phyloP scores from a whole-genome alignment of 2,329 filamentous ascomycete genomes.

The Penicillium italicum region DNA sequence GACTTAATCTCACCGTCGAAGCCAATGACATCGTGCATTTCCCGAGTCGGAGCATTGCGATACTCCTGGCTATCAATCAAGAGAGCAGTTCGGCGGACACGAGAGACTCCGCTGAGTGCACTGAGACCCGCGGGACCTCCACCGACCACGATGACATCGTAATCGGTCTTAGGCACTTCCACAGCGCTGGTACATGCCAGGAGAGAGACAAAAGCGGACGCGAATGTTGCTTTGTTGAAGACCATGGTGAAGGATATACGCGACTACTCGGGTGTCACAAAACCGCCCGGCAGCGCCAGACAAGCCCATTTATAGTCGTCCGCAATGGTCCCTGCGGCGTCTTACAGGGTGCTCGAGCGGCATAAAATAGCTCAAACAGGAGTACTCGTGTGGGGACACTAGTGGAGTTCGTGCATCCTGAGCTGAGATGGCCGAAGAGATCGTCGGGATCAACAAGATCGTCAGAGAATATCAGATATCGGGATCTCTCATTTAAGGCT shows the following conservation, averaged over 20 bases:
- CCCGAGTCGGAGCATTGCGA: constrained; percentile 54
- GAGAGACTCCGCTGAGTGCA: constrained; percentile 56
- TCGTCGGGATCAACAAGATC: neutral
- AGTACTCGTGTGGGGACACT: neutral
- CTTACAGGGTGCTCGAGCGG: neutral
- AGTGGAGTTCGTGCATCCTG: neutral
- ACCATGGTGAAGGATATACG: neutral
- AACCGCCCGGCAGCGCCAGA: too few species aligned
- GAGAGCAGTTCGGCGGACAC: constrained; percentile 54
- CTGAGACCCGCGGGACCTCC: constrained; percentile 57
- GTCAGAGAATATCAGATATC: neutral
- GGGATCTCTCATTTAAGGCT: neutral
- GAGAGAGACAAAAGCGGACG: constrained; percentile 24
- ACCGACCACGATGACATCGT: constrained; percentile 57
- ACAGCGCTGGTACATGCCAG: constrained; percentile 21
- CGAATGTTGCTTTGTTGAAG: neutral
- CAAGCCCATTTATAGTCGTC: constrained; percentile 1
- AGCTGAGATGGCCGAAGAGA: neutral
- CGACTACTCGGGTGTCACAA: neutral
- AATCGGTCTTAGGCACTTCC: constrained; percentile 35
- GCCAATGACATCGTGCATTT: constrained; percentile 61
- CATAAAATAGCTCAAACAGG: neutral
- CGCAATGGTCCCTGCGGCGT: neutral
- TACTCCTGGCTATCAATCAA: constrained; percentile 59
- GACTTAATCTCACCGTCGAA: constrained; percentile 50